Conservation (phyloP, 2,329 filamentous ascomycete species). For the Calcarisporium arbuscula region DNA sequence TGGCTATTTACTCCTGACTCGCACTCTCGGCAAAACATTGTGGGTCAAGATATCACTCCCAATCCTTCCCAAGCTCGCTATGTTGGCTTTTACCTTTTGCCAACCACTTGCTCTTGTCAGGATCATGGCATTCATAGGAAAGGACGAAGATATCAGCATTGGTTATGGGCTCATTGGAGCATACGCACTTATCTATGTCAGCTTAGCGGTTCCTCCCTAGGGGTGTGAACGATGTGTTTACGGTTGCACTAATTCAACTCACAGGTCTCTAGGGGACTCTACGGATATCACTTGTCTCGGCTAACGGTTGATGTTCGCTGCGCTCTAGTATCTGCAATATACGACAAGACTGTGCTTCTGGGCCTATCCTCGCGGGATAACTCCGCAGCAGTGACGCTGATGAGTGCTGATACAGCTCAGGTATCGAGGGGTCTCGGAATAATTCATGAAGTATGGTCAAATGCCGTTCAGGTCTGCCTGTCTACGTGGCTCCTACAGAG, state of each 20-base stretch:
- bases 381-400: background rate
- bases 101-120: background rate
- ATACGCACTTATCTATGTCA: background rate
- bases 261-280: background rate
- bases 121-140: background rate
- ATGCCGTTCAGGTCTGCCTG: background rate
- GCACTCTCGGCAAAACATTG: background rate
- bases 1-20: background rate
- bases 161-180: background rate
- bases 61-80: background rate
- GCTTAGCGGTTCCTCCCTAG: background rate
- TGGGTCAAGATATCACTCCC: background rate
- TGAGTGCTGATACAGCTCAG: background rate
- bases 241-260: background rate
- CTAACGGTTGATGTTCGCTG: background rate
- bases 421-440: background rate
- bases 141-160: background rate
- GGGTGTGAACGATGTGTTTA: background rate
- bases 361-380: background rate
- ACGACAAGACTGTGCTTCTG: background rate
- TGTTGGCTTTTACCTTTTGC: background rate
- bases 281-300: background rate
- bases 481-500: background rate
- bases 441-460: background rate
- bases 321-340: background rate